Evolutionary conservation across 805 yeast genomes (phyloP), one percentile per base, ranked within the genome.

Genomic region (Diddensiella santjacobensis): DNA sequence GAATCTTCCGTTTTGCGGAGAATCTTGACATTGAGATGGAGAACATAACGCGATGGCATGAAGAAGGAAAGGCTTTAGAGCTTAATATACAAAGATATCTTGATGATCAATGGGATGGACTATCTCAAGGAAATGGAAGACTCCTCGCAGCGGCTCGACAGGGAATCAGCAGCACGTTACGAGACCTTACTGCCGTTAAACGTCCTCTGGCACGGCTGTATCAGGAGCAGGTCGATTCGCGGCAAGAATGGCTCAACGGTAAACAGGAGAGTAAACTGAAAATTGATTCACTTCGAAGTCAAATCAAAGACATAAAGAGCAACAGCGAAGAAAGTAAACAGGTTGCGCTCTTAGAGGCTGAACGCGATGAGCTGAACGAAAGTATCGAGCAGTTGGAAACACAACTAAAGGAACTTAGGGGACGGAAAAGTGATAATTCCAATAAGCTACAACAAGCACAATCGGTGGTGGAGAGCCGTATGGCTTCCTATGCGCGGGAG

Each of bases 91-190:
- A 55, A 38, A 19, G 26, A 22, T 44, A 53, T 31, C 48, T 55
- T 19, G 58, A 55, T 42, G 18, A 40, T 23, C 58, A 55, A 23
- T 53, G 54, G 49, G 58, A 55, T 30, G 56, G 54, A 22, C 48
- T 55, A 8, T 18, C 42, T n/a, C 38, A 22, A n/a, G 33, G 29
- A 13, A 45, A 38, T 10, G 56, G 51, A 26, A 38, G 51, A 13
- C 26, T 35, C 37, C 30, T 55, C 22, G 49, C 42, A 6, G 39
- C 42, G 3, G 40, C 56, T 2, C 40, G 58, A 5, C 45, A 39
- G 15, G 56, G 53, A 3, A 55, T 55, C 23, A 41, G 49, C 8
- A n/a, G 45, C 18, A 29, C 47, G 8, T 50, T 55, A 53, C 29
- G 42, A 10, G 48, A 50, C 30, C 47, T 55, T 26, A 15, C 36